These are phyloP conservation scores for Cladobotryum mycophilum DNA, from an alignment of 2,329 filamentous ascomycete genomes.

Conservation along the genomic window DNA sequence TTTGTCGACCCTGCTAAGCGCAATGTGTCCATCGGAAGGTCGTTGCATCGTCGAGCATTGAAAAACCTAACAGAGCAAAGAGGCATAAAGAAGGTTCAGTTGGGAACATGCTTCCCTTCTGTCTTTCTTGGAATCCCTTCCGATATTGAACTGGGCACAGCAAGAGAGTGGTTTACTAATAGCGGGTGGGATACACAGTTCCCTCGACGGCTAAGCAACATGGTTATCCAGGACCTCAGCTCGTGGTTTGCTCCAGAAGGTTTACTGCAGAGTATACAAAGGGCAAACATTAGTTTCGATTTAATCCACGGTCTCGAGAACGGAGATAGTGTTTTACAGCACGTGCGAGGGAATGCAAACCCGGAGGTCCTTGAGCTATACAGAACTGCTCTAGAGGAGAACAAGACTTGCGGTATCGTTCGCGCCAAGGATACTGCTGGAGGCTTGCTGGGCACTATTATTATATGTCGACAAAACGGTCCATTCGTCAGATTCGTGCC, in stretches of 20 bases:
- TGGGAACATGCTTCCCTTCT: slow-evolving; percentile 75
- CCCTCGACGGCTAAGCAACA: slow-evolving; percentile 53
- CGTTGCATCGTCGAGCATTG: slow-evolving; percentile 79
- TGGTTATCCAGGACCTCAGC: slow-evolving; percentile 66
- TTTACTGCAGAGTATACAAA: slow-evolving; percentile 65
- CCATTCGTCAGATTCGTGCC: slow-evolving; percentile 65
- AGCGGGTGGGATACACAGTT: slow-evolving; percentile 76
- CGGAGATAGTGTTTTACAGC: slow-evolving; percentile 64
- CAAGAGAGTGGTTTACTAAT: slow-evolving; percentile 78
- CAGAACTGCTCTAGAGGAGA: slow-evolving; percentile 64
- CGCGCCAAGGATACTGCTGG: slow-evolving; percentile 65
- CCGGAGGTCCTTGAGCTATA: slow-evolving; percentile 78
- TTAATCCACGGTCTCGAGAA: slow-evolving; percentile 76
- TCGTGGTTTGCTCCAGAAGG: slow-evolving; percentile 73
- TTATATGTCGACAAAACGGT: slow-evolving; percentile 68
- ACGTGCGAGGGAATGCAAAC: slow-evolving; percentile 67
- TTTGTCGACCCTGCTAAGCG: slow-evolving; percentile 83
- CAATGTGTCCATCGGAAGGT: slow-evolving; percentile 84
- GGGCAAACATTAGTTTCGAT: slow-evolving; percentile 71
- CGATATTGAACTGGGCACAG: slow-evolving; percentile 38
- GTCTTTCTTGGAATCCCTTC: slow-evolving; percentile 78
- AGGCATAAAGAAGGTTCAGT: slow-evolving; percentile 71
- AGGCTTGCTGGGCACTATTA: slow-evolving; percentile 69
- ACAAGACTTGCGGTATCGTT: slow-evolving; percentile 71
- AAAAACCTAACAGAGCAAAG: slow-evolving; percentile 63